Evolutionary conservation across 2,329 filamentous ascomycete species (phyloP).

Genomic region (Penicillium brasilianum): DNA sequence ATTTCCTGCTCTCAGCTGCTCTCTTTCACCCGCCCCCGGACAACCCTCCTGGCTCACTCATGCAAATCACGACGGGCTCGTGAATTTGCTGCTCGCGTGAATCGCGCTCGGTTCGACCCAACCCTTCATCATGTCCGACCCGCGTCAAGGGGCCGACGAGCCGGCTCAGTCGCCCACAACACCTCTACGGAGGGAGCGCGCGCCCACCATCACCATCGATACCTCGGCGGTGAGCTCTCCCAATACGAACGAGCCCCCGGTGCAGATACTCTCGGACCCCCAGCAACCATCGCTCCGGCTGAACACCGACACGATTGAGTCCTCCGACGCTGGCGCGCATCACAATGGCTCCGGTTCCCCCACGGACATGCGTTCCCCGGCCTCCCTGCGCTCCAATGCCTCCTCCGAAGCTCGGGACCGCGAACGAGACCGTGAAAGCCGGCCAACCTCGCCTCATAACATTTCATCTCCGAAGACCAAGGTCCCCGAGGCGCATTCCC

Average conservation of each 20-base stretch:
- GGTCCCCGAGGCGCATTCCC: conserved; percentile 56
- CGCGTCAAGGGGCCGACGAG: conserved; percentile 34
- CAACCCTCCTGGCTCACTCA: conserved; percentile 5
- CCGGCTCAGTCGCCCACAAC: conserved; percentile 31
- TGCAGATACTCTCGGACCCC: conserved; percentile 43
- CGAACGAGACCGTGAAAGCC: conserved; percentile 47
- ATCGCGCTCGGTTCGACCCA: conserved; percentile 20
- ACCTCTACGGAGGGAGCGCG: conserved; percentile 50
- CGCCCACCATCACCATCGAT: conserved; percentile 63
- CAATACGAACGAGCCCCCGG: conserved; percentile 40
- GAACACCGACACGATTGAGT: conserved; percentile 44
- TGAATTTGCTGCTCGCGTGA: conserved; percentile 20
- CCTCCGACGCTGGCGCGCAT: conserved; percentile 36
- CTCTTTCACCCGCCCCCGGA: background rate
- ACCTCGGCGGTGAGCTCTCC: conserved; percentile 58
- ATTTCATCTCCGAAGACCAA: conserved; percentile 65
- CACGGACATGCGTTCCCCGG: conserved; percentile 57
- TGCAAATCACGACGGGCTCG: conserved; percentile 14
- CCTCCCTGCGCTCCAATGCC: conserved; percentile 59
- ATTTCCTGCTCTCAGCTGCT: background rate
- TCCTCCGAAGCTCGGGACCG: conserved; percentile 62
- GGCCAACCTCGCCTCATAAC: conserved; percentile 71
- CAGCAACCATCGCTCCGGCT: conserved; percentile 44
- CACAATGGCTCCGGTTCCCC: conserved; percentile 44
- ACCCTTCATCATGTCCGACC: conserved; percentile 39